phyloP scores from a whole-genome alignment of 2,329 filamentous ascomycete genomes.

The Paraphoma sp. region DNA sequence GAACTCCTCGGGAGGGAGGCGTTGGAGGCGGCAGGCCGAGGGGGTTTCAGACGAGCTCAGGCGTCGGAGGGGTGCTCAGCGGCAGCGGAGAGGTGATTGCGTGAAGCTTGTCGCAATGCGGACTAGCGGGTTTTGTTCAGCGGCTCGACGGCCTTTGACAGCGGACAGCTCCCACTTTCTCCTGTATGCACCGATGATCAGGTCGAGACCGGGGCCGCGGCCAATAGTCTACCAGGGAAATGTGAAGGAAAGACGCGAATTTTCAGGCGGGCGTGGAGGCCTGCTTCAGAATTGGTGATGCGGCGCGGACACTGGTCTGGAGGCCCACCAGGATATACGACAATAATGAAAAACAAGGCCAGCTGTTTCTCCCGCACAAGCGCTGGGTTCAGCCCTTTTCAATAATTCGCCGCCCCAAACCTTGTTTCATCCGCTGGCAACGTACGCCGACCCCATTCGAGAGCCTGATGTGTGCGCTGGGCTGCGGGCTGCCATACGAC shows the following conservation, averaged over 20 bases:
- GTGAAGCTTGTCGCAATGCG: slow-evolving; percentile 38
- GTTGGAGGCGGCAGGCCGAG: slow-evolving; percentile 21
- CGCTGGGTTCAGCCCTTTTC: slow-evolving; percentile 35
- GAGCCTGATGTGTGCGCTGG: slow-evolving; percentile 20
- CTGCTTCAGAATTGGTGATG: slow-evolving; percentile 4
- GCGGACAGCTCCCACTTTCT: not conserved
- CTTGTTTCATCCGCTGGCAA: slow-evolving; percentile 37
- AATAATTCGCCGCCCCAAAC: slow-evolving; percentile 28
- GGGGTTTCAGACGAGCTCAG: slow-evolving; percentile 29
- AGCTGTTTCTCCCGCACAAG: slow-evolving; percentile 26
- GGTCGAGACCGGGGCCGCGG: not conserved
- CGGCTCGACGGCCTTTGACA: slow-evolving; percentile 17
- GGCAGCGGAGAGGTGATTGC: slow-evolving; percentile 28
- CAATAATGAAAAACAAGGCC: slow-evolving; percentile 11
- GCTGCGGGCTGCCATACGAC: slow-evolving; percentile 2
- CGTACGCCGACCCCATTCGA: slow-evolving; percentile 35
- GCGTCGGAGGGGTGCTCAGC: slow-evolving; percentile 31
- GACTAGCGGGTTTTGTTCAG: slow-evolving; percentile 20
- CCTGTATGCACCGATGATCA: not conserved
- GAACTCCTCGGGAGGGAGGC: not conserved
- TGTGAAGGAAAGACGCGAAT: slow-evolving; percentile 3
- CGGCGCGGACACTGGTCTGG: slow-evolving; percentile 20
- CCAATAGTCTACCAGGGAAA: slow-evolving; percentile 9
- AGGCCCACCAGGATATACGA: slow-evolving; percentile 10
- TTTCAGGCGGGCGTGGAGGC: slow-evolving; percentile 10